Percentiles rank a stretch among this genome's conserved stretches.
phyloP scores from a whole-genome alignment of 2,329 filamentous ascomycete genomes.

The Colletotrichum acutatum region DNA sequence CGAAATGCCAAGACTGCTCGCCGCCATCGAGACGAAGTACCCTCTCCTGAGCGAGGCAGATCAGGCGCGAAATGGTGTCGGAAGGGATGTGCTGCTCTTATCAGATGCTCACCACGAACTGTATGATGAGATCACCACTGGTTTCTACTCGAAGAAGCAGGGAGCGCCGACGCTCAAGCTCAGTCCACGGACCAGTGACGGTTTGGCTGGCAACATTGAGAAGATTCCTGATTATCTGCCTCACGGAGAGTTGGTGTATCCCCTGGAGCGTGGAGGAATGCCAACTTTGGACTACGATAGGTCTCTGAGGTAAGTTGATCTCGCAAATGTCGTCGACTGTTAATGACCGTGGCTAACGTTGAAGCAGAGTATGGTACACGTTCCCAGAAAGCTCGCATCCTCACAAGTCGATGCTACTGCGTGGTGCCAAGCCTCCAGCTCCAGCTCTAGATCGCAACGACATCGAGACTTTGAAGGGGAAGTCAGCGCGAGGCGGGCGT shows the following conservation, averaged over 20 bases:
- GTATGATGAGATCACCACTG: constrained; percentile 84
- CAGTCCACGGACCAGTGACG: constrained; percentile 79
- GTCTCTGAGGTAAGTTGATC: constrained; percentile 77
- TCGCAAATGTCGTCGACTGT: not conserved
- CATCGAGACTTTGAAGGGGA: constrained; percentile 76
- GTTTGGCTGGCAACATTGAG: constrained; percentile 81
- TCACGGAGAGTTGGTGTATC: constrained; percentile 82
- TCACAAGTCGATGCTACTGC: constrained; percentile 95
- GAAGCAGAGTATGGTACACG: constrained; percentile 80
- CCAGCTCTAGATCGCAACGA: constrained; percentile 81
- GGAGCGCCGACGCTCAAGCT: constrained; percentile 74
- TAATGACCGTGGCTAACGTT: constrained; percentile 42
- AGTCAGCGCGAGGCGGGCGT: constrained; percentile 73
- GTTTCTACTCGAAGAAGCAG: constrained; percentile 94
- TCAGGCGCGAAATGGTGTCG: constrained; percentile 79
- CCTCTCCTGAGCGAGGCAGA: constrained; percentile 83
- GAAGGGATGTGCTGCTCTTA: constrained; percentile 84
- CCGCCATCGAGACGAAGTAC: constrained; percentile 86
- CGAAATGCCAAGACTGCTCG: constrained; percentile 86
- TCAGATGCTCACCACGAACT: constrained; percentile 83
- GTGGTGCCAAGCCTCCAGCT: constrained; percentile 79
- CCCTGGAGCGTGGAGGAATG: constrained; percentile 77
- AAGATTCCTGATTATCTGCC: constrained; percentile 88
- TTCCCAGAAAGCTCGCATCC: constrained; percentile 78
- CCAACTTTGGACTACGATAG: constrained; percentile 86